Evolutionary conservation across 371 early-diverging fungal genomes (phyloP), one percentile per base, ranked within the genome.

Genomic region (Zopfochytrium polystomum): DNA sequence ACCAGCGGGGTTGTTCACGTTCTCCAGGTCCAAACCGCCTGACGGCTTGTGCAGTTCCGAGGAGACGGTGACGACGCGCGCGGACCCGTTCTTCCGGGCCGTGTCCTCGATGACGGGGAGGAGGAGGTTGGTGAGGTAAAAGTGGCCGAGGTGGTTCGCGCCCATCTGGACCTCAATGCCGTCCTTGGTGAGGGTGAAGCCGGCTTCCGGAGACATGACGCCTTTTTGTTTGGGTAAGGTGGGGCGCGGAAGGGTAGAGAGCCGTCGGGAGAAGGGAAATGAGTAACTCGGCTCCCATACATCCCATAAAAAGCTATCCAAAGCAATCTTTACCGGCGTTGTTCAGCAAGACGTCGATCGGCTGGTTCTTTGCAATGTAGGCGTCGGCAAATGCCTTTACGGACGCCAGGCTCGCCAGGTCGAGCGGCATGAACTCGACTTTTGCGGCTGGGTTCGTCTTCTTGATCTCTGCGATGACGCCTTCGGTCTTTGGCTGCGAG

Each of bases 101-200:
- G 68, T 54, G 50, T 56, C 46, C 34, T 54, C 30, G 4, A 72
- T 20, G 5, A 54, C 52, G 3, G 72, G 72, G 9, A 72, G 49
- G 38, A 72, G 58, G 1, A 56, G 47, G 20, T 5, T 20, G 1
- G 68, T 68, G 25, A 72, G 48, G 33, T 63, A 58, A 44, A 68
- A 72, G 45, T 67, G 72, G 3, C 68, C 72, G 4, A 67, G 44
- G 55, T 71, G 72, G 57, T 71, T 71, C 30, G 60, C 48, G 1
- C 55, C 60, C 49, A 63, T 51, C 73, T 92, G 93, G 44, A 78
- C 59, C 71, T 92, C 91, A 33, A 88, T 71, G 1, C 87, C 88
- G 67, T 91, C 90, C 38, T 71, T 72, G 3, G 89, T 81, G 23
- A 78, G 60, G 0, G 62, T 66, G 27, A 77, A 81, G 13, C 56